A percentile compares a stretch with the other conserved stretches of the same genome.
phyloP scores from a whole-genome alignment of 2,329 filamentous ascomycete species.

The Bretziella fagacearum region DNA sequence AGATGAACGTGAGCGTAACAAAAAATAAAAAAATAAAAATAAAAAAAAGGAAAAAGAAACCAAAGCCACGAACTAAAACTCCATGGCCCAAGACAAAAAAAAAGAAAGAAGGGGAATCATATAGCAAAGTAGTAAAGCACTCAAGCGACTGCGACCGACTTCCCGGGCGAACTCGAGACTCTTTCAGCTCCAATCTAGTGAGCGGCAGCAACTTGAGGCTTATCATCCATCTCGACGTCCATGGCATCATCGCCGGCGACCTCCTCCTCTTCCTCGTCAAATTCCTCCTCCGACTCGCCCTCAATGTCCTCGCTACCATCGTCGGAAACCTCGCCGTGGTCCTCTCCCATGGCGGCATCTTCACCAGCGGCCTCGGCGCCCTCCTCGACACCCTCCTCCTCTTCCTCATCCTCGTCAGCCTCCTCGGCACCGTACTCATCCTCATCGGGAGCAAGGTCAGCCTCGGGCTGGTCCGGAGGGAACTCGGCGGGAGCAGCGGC shows the following conservation, averaged over 20 bases:
- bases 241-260: slow-evolving; percentile 29
- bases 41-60: slow-evolving; percentile 8
- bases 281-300: slow-evolving; percentile 56
- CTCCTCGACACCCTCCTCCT: slow-evolving; percentile 36
- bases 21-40: slow-evolving; percentile 8
- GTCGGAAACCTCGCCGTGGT: slow-evolving; percentile 51
- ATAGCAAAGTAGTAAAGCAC: slow-evolving; percentile 6
- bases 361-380: slow-evolving; percentile 34
- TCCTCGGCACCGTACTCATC: slow-evolving; percentile 85
- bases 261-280: slow-evolving; percentile 40
- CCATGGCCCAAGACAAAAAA: slow-evolving; percentile 10
- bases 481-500: slow-evolving; percentile 90
- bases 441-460: slow-evolving; percentile 71
- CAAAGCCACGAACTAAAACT: slow-evolving; percentile 12
- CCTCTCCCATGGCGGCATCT: slow-evolving; percentile 31
- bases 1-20: background rate
- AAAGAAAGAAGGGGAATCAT: slow-evolving; percentile 11
- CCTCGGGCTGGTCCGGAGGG: slow-evolving; percentile 93
- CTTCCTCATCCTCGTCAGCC: slow-evolving; percentile 51
- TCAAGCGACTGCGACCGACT: slow-evolving; percentile 11
- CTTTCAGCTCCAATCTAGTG: slow-evolving; percentile 12
- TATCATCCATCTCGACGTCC: slow-evolving; percentile 32
- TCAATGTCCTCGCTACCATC: slow-evolving; percentile 66
- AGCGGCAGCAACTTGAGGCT: slow-evolving; percentile 18
- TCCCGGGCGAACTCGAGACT: slow-evolving; percentile 3